Percentiles rank a stretch among this genome's conserved stretches.
Evolutionary conservation across 2,329 filamentous ascomycete genomes (phyloP).

Genomic region (Biscogniauxia mediterranea): DNA sequence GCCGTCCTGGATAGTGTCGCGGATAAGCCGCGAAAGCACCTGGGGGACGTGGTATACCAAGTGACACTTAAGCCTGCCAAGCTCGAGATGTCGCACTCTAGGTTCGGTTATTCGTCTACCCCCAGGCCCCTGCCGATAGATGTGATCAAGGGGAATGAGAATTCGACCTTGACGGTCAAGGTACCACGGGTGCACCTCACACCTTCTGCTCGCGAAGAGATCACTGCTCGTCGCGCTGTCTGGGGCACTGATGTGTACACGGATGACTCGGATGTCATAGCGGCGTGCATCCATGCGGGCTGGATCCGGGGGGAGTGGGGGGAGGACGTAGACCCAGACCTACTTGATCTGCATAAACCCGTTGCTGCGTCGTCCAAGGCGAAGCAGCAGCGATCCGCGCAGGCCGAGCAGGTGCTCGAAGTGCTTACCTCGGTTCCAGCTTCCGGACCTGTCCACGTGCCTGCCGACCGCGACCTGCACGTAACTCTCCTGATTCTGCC

Average conservation of each 20-base stretch:
- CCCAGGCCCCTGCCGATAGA: constrained; percentile 77
- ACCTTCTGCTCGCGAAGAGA: constrained; percentile 70
- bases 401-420: constrained; percentile 35
- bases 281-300: constrained; percentile 87
- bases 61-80: constrained; percentile 59
- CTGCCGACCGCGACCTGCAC: constrained; percentile 73
- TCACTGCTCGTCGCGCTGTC: constrained; percentile 74
- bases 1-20: constrained; percentile 70
- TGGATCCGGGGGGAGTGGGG: constrained; percentile 90
- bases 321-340: constrained; percentile 68
- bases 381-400: constrained; percentile 30
- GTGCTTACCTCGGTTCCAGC: constrained; percentile 53
- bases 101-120: constrained; percentile 49
- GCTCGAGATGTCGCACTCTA: constrained; percentile 41
- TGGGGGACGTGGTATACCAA: constrained; percentile 82
- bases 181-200: constrained; percentile 78
- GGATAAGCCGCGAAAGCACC: constrained; percentile 69
- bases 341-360: constrained; percentile 57
- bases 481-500: constrained; percentile 85
- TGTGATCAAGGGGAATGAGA: constrained; percentile 69
- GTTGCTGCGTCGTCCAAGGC: constrained; percentile 32
- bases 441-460: constrained; percentile 62
- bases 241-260: constrained; percentile 97
- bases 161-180: constrained; percentile 87
- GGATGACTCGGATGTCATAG: constrained; percentile 91